phyloP scores from a whole-genome alignment of 257 asterid species.

The Primulina huaijiensis region DNA sequence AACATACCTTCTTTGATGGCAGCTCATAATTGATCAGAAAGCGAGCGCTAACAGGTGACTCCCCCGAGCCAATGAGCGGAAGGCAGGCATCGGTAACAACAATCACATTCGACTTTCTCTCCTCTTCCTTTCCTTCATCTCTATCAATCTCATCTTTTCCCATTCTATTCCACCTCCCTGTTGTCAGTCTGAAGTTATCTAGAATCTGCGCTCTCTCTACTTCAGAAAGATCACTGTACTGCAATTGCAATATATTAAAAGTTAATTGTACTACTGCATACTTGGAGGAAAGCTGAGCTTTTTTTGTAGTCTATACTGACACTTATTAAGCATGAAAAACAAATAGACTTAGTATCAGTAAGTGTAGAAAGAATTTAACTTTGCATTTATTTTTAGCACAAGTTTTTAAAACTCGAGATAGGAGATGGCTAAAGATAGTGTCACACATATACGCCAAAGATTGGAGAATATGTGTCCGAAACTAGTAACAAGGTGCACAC shows the following conservation, averaged over 20 bases:
- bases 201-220: slow-evolving; percentile 56
- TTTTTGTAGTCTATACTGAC: too few relatives aligned
- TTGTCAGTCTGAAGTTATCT: slow-evolving; percentile 57
- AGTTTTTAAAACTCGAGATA: too few relatives aligned
- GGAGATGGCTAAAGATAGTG: too few relatives aligned
- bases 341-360: background rate
- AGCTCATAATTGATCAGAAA: slow-evolving; percentile 81
- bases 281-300: too few relatives aligned
- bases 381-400: too few relatives aligned
- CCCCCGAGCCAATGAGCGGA: slow-evolving; percentile 67
- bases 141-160: slow-evolving; percentile 42
- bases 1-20: slow-evolving; percentile 68
- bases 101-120: slow-evolving; percentile 56
- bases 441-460: too few relatives aligned
- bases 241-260: slow-evolving; percentile 14
- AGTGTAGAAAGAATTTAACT: background rate
- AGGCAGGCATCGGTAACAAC: slow-evolving; percentile 90
- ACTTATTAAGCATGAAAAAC: background rate
- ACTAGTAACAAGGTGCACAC: too few relatives aligned
- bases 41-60: slow-evolving; percentile 60
- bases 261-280: background rate
- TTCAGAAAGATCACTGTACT: slow-evolving; percentile 84
- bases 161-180: slow-evolving; percentile 59
- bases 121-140: slow-evolving; percentile 44
- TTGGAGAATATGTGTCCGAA: too few relatives aligned